Evolutionary conservation across 768 basidiomycete species (phyloP), one percentile per base, ranked within the genome.

Genomic region (Calvatia gigantea): DNA sequence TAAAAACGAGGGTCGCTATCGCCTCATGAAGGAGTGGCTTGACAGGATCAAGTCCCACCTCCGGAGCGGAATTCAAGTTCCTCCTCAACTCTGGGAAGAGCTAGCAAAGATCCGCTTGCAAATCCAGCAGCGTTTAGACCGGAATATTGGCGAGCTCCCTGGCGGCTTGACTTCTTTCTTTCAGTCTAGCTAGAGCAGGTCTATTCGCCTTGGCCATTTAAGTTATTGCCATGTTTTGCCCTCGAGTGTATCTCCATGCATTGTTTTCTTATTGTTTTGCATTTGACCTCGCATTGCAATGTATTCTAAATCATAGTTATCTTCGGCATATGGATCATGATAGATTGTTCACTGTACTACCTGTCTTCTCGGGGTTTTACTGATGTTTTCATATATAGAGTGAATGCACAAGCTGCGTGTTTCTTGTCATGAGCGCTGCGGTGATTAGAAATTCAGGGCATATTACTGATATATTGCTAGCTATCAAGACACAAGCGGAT

Each of bases 11-110:
- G 70, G 71, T 11, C 73, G 79, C 60, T 82, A 77, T 63, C 65
- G 69, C 14, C 60, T 77, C 44, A 68, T 83, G 65, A 81, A 78
- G 65, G 68, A 71, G 58, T 83, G 81, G 81, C 67, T 81, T 57
- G 68, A 70, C 48, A 73, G 75, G 47, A 79, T 83, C 59, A 72
- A 76, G 27, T 59, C 65, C 8, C 79, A 77, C 64, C 67, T 83
- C 47, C 71, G 74, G 14, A 70, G 64, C 51, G 77, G 73, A 3
- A 69, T 76, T 47, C 73, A 74, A 54, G 64, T 74, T 35, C 76
- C 77, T 45, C 72, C 75, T 17, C 67, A 74, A 37, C 69, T 78
- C 43, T 78, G 76, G 75, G 77, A 79, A 56, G 77, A 80, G 64
- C 60, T 81, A 54, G 74, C 74, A 70, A 74, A 72, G 67, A 72